Conservation (phyloP, 352 stramenopile genomes). For the Globisporangium splendens region DNA sequence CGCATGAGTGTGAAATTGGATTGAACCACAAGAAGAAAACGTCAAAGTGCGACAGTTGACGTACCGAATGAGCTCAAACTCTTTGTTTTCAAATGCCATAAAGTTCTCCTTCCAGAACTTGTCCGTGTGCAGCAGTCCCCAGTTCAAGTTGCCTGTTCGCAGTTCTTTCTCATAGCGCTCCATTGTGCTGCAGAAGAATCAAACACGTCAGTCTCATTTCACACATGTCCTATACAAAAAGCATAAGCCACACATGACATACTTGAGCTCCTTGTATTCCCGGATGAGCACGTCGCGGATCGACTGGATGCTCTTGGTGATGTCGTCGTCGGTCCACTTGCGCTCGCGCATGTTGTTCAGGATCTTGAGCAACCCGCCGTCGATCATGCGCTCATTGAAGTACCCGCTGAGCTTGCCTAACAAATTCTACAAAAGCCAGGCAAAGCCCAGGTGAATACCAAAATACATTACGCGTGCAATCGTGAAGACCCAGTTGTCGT, state of each 20-base stretch:
- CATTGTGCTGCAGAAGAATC: slow-evolving; percentile 77
- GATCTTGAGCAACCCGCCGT: slow-evolving; percentile 93
- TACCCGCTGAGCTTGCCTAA: slow-evolving; percentile 74
- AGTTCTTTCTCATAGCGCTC: slow-evolving; percentile 97
- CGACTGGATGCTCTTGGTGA: slow-evolving; percentile 77
- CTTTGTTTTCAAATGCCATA: slow-evolving; percentile 94
- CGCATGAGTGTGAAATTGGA: too few species aligned
- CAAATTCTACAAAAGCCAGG: slow-evolving; percentile 49
- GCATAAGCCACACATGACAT: slow-evolving; percentile 3
- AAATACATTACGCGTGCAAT: background rate
- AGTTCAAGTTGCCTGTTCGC: slow-evolving; percentile 92
- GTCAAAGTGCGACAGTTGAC: slow-evolving; percentile 7
- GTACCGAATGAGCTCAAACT: slow-evolving; percentile 92
- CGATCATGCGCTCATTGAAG: slow-evolving; percentile 95
- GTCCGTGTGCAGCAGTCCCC: slow-evolving; percentile 96
- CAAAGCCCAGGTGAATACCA: background rate
- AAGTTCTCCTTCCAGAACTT: slow-evolving; percentile 99
- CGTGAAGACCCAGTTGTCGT: background rate
- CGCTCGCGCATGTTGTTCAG: slow-evolving; percentile 91
- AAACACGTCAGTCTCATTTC: slow-evolving; percentile 1
- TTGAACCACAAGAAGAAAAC: background rate
- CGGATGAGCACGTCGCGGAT: slow-evolving; percentile 79
- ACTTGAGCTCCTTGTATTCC: slow-evolving; percentile 90
- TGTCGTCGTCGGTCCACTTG: slow-evolving; percentile 96
- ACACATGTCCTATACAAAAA: background rate